These are phyloP conservation scores for Podaxis rugospora DNA, from an alignment of 768 basidiomycete species.

Conservation along the genomic window DNA sequence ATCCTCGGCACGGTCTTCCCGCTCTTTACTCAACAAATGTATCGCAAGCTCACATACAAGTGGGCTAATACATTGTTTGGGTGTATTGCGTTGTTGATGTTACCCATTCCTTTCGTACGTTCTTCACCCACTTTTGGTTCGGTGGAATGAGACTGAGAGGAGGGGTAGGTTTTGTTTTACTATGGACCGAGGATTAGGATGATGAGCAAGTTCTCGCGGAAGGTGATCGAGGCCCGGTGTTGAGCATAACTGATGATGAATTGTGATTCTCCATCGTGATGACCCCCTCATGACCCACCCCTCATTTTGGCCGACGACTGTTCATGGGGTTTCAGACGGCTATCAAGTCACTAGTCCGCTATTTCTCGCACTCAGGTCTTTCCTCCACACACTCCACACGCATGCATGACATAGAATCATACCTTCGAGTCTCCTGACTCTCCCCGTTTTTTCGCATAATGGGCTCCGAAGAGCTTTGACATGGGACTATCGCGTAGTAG, in stretches of 20 bases:
- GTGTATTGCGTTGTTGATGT: constrained; percentile 45
- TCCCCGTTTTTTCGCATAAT: too few relatives aligned
- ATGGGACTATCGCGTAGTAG: too few relatives aligned
- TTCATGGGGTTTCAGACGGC: not conserved
- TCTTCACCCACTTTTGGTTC: not conserved
- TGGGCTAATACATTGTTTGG: constrained; percentile 62
- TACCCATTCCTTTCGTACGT: constrained; percentile 58
- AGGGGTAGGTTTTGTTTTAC: constrained; percentile 33
- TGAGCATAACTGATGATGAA: not conserved
- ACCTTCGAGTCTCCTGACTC: too few relatives aligned
- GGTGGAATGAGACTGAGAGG: not conserved
- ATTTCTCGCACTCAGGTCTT: too few relatives aligned
- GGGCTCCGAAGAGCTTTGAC: too few relatives aligned
- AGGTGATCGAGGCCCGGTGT: constrained; percentile 25
- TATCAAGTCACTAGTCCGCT: not conserved
- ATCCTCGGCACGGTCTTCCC: constrained; percentile 51
- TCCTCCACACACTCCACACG: too few relatives aligned
- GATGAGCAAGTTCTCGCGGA: constrained; percentile 36
- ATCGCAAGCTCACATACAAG: constrained; percentile 45
- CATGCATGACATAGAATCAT: too few relatives aligned
- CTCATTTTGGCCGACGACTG: too few relatives aligned
- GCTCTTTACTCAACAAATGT: constrained; percentile 61
- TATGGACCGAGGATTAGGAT: constrained; percentile 36
- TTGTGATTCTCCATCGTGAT: not conserved
- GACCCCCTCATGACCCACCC: too few relatives aligned